phyloP scores from a whole-genome alignment of 306 rosid genomes.

The Psophocarpus tetragonolobus region DNA sequence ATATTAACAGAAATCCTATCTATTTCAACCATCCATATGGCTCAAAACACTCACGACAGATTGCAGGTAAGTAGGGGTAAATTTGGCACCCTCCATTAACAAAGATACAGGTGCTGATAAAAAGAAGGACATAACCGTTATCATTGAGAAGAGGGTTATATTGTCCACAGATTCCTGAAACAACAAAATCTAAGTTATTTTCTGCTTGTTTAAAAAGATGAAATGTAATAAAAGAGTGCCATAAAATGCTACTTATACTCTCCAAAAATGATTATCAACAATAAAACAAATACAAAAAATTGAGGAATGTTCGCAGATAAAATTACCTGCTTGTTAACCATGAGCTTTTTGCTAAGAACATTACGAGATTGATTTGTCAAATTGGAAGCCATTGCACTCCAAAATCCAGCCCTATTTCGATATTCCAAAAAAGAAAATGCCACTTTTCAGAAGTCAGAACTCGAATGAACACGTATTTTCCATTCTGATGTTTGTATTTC shows the following conservation, averaged over 20 bases:
- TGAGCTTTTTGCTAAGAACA: conserved; percentile 95
- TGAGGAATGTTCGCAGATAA: neutral
- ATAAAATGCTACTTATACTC: neutral
- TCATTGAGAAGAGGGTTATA: conserved; percentile 92
- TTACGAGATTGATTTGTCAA: conserved; percentile 92
- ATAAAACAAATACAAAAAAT: conserved; percentile 8
- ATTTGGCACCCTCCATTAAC: conserved; percentile 79
- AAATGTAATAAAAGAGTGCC: conserved; percentile 5
- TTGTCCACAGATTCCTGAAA: conserved; percentile 87
- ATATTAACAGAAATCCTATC: neutral
- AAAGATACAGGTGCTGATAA: conserved; percentile 67
- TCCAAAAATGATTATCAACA: neutral
- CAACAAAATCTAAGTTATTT: conserved; percentile 35
- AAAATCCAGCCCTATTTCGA: conserved; percentile 82
- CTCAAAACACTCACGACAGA: conserved; percentile 68
- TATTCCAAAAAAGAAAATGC: conserved; percentile 23
- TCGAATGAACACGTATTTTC: neutral
- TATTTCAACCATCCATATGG: conserved; percentile 6
- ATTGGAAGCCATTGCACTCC: conserved; percentile 99
- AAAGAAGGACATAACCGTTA: conserved; percentile 90
- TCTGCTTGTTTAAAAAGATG: neutral
- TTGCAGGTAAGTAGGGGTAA: conserved; percentile 75
- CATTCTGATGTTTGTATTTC: neutral
- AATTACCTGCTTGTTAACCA: conserved; percentile 79
- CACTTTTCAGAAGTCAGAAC: conserved; percentile 30